Percentiles rank a stretch among this genome's conserved stretches.
Conservation (phyloP, 1,284 basidiomycete species). For the Phaffia rhodozyma region DNA sequence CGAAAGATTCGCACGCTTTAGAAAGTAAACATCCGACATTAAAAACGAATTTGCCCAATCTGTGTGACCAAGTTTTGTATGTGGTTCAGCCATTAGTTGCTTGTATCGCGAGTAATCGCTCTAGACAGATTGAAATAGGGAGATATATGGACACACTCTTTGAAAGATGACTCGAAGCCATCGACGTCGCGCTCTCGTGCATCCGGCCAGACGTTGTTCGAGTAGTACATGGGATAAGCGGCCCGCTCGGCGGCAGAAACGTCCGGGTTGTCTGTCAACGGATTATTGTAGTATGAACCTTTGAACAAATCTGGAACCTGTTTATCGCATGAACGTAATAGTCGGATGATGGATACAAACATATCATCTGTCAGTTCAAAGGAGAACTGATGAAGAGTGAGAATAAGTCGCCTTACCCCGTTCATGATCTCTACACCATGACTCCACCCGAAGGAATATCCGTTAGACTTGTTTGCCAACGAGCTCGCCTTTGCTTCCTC, state of each 20-base stretch:
- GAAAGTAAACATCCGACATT: conserved; percentile 67
- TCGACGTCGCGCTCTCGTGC: conserved; percentile 48
- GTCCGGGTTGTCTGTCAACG: conserved; percentile 50
- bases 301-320: conserved; percentile 55
- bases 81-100: neutral
- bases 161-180: conserved; percentile 74
- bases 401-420: conserved; percentile 46
- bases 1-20: conserved; percentile 72
- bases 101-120: neutral
- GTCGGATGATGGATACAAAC: neutral
- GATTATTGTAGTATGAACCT: conserved; percentile 87
- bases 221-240: conserved; percentile 54
- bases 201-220: conserved; percentile 48
- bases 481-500: conserved; percentile 50
- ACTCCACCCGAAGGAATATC: neutral
- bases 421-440: conserved; percentile 71
- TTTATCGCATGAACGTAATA: conserved; percentile 4
- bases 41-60: conserved; percentile 56
- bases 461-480: no score
- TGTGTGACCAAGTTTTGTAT: conserved; percentile 7
- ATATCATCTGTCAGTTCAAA: neutral
- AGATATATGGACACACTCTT: conserved; percentile 43
- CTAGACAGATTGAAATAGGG: no score
- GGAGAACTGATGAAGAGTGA: neutral
- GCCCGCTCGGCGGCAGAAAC: conserved; percentile 45